Evolutionary conservation across 805 yeast species (phyloP), one percentile per base, ranked within the genome.

Genomic region (Wickerhamiella musiphila): DNA sequence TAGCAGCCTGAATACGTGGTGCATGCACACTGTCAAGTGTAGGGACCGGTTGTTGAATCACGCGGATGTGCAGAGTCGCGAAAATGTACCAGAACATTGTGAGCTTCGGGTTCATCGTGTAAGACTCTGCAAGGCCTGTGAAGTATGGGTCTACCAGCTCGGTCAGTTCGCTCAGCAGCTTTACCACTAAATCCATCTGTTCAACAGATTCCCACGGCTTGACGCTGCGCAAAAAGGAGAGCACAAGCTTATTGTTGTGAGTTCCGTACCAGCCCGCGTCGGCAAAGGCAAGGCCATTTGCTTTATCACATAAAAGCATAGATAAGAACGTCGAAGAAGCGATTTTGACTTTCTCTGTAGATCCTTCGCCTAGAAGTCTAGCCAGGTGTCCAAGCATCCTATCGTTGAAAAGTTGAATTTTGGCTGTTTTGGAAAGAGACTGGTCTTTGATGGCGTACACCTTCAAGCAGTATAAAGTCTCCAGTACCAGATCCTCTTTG

Each of bases 11-110:
- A 18, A 45, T 42, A 1, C 54, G 44, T 24, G 68, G 73, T 9
- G 44, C 40, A 5, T 32, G 49, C 5, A 27, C 28, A 4, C 26
- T 28, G 20, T 33, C 35, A 5, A 37, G 33, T 18, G 38, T 40
- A 0, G 90, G 82, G 6, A 75, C 47, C 1, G 70, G 67, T 3
- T 73, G 42, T 18, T 62, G 60, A n/a, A 79, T 61, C 5, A 78
- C 60, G 35, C 70, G 68, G 1, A 73, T 61, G 28, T 74, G 54
- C 2, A 81, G 51, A 17, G 74, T 57, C 1, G 81, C 66, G 52
- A 68, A 76, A 6, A 90, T 78, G 29, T 82, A 61, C 83, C 92
- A 84, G 57, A 77, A 81, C 9, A 86, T 73, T 1, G 86, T 63
- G 35, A 77, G 56, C 30, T 73, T 68, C 1, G 95, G 93, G 38